phyloP scores from a whole-genome alignment of 257 asterid species.

The Paraleonurus japonicus region DNA sequence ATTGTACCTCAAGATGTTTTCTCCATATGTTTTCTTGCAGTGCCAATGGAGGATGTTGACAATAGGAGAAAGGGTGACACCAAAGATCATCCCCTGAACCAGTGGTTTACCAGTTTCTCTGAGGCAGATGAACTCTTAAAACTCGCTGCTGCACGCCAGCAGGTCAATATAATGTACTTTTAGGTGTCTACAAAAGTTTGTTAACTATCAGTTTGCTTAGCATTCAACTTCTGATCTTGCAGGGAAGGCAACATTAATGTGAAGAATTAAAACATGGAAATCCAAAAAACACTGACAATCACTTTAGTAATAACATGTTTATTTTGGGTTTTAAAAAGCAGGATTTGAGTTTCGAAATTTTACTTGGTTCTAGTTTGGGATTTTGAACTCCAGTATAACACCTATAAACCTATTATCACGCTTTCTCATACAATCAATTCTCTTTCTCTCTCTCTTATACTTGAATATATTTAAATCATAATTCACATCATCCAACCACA shows the following conservation, averaged over 20 bases:
- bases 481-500: too few species aligned
- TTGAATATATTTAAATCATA: too few species aligned
- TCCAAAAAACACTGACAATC: not conserved
- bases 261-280: not conserved
- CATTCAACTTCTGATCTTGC: slow-evolving; percentile 7
- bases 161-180: slow-evolving; percentile 48
- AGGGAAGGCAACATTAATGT: not conserved
- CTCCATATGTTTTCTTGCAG: slow-evolving; percentile 28
- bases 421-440: too few species aligned
- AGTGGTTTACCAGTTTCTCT: slow-evolving; percentile 80
- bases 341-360: too few species aligned
- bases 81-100: slow-evolving; percentile 73
- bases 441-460: too few species aligned
- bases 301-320: not conserved
- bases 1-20: slow-evolving; percentile 13
- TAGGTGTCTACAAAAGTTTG: not conserved
- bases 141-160: slow-evolving; percentile 94
- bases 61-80: slow-evolving; percentile 62
- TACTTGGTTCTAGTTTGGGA: too few species aligned
- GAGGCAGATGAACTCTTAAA: slow-evolving; percentile 92
- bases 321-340: too few species aligned
- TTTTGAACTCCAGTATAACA: too few species aligned
- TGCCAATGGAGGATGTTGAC: slow-evolving; percentile 59
- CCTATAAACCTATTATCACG: too few species aligned
- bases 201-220: slow-evolving; percentile 6